These are phyloP conservation scores for Oryza glaberrima DNA, from an alignment of 176 grass and related monocot genomes.

Conservation along the genomic window DNA sequence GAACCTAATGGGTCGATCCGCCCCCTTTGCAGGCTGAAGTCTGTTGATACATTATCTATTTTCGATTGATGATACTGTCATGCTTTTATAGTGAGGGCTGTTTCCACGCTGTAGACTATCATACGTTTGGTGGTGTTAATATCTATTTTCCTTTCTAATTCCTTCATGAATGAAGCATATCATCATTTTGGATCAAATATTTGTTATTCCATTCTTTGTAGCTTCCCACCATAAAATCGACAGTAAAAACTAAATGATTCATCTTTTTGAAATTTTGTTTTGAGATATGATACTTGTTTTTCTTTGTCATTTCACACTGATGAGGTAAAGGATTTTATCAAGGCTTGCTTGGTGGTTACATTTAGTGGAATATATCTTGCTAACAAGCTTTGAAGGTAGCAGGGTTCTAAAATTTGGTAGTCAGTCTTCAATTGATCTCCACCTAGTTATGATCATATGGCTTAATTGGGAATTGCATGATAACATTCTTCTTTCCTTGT, in stretches of 20 bases:
- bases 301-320: background rate
- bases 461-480: background rate
- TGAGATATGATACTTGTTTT: background rate
- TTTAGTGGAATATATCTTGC: background rate
- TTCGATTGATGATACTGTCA: background rate
- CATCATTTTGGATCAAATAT: background rate
- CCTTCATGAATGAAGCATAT: background rate
- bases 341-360: background rate
- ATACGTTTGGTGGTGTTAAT: background rate
- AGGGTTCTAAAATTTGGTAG: background rate
- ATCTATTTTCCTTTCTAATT: background rate
- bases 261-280: background rate
- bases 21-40: background rate
- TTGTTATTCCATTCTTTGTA: slow-evolving; percentile 6
- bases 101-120: background rate
- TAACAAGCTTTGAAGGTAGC: background rate
- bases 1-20: no score
- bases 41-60: background rate
- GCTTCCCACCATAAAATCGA: background rate
- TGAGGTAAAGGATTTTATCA: background rate
- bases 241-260: background rate
- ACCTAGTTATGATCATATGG: background rate
- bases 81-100: background rate
- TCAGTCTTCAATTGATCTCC: background rate
- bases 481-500: background rate